A percentile compares a stretch with the other conserved stretches of the same genome.
Evolutionary conservation across 495 filamentous ascomycete species (phyloP).

Genomic region (Penicillium samsonianum): DNA sequence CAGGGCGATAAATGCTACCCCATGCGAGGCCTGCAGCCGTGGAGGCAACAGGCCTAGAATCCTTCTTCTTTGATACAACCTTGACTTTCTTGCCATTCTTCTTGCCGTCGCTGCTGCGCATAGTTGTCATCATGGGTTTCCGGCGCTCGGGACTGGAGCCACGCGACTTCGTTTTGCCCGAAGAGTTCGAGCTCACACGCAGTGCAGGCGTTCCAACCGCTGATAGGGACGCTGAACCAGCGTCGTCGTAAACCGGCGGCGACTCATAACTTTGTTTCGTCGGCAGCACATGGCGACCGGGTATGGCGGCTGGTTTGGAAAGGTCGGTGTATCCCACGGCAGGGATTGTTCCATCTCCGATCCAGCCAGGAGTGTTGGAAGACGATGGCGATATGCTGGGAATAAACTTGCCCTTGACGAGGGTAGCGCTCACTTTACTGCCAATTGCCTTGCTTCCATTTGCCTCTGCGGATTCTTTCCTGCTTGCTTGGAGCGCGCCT

Average conservation of each 20-base stretch:
- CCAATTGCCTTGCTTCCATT: too few relatives aligned
- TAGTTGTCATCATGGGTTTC: conserved; percentile 77
- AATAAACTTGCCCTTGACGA: conserved; percentile 22
- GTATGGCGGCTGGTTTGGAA: conserved; percentile 67
- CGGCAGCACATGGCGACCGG: conserved; percentile 55
- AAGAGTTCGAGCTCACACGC: conserved; percentile 41
- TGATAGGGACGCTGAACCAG: conserved; percentile 10
- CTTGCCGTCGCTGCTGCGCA: conserved; percentile 64
- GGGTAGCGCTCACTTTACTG: conserved; percentile 22
- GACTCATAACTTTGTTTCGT: conserved; percentile 55
- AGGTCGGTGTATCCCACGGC: conserved; percentile 76
- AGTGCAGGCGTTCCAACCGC: conserved; percentile 33
- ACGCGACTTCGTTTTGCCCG: conserved; percentile 55
- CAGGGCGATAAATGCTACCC: conserved; percentile 54
- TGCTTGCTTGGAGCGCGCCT: conserved; percentile 75
- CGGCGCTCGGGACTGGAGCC: conserved; percentile 80
- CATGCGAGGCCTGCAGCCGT: conserved; percentile 90
- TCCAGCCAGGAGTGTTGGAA: conserved; percentile 54
- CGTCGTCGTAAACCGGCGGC: conserved; percentile 18
- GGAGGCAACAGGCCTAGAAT: conserved; percentile 60
- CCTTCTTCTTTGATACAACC: conserved; percentile 35
- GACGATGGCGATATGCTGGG: conserved; percentile 16
- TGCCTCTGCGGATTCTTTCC: conserved; percentile 60
- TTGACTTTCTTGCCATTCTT: conserved; percentile 56
- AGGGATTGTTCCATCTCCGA: conserved; percentile 79